Base-by-base conservation (phyloP, 169 alveolate genomes). In the Cryptosporidium muris region DNA sequence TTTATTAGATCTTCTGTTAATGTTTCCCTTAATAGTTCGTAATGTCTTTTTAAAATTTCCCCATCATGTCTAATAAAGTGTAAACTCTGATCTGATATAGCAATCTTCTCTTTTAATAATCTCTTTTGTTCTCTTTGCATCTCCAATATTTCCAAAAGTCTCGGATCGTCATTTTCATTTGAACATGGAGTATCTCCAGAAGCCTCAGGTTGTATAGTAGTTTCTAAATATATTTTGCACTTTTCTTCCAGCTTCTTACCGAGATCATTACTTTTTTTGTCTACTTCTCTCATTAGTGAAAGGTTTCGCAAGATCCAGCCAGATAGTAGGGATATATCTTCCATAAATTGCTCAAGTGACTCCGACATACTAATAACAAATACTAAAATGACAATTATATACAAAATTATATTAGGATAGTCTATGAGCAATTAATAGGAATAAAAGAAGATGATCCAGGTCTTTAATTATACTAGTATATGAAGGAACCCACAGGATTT, bases 11-110 rank as follows among this genome's bases (percentile, higher is more conserved):
- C 60, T 38, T 74, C 85, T 6, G 67, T 11, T 36, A 74, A n/a
- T 58, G 74, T 54, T 42, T 74, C 85, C 12, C 85, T 62, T 34
- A 74, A 45, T 38, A 58, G 85, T 16, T 74, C 85, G 34, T 56
- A 74, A 25, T 74, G 54, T 40, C 49, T 74, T 74, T 37, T 74
- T 56, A 74, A 49, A 42, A 74, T 74, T 53, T 74, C 85, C 4
- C 85, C 85, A 74, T 74, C 85, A n/a, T 74, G 49, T 54, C 85
- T 74, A 45, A 74, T 74, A 60, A 54, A 74, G 63, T 74, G 85
- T 14, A 74, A 43, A 38, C 85, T 74, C 60, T 74, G 85, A 54
- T 74, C 85, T 25, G 85, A 74, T 25, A 74, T 74, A 7, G 85
- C 85, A 12, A 74, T 56, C 25, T 74, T 74, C 36, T 74, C 85